Base-by-base conservation (phyloP, 1,284 basidiomycete genomes). In the Ceratobasidium sp. region DNA sequence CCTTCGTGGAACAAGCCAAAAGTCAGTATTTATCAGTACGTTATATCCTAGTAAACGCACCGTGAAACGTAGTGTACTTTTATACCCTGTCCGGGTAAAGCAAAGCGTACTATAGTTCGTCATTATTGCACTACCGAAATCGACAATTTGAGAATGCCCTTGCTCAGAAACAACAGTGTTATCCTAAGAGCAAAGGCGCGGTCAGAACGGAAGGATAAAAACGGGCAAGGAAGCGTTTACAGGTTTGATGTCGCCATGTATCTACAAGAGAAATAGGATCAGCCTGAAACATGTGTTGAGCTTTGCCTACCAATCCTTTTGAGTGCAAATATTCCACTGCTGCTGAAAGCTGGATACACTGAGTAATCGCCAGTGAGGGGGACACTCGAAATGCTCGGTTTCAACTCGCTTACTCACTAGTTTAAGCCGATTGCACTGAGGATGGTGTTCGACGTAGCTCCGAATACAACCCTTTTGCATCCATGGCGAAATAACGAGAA, bases 71-170 rank as follows among this genome's bases (percentile, higher is more conserved):
- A 3, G 17, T 27, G 62, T 35, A 2, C 22, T 32, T 31, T 13
- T 13, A 17, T 32, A 32, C 10, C 53, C 31, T 6, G 53, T 68
- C 31, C 29, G 1, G 5, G 53, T 45, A 32, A 68, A 56, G n/a
- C 38, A 17, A 25, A 68, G 53, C 0, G 53, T 54, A 17, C 31
- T 15, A 10, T 25, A 20, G 22, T 49, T 4, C 29, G 22, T 38
- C 10, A 68, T 20, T 20, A 54, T 40, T 6, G 65, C 65, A 45
- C 43, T 68, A 13, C 65, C 65, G 49, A 68, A 68, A 38, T 68
- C 65, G 31, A 32, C 32, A 12, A 68, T 40, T 53, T 55, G 31
- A 1, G 42, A 29, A 17, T 17, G 2, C 8, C 29, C 29, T 4
- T 38, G 13, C 10, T 68, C 43, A 15, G 65, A 68, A n/a, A 68